A percentile compares a stretch with the other conserved stretches of the same genome.
phyloP scores from a whole-genome alignment of 495 filamentous ascomycete species.

The Xylaria longipes region DNA sequence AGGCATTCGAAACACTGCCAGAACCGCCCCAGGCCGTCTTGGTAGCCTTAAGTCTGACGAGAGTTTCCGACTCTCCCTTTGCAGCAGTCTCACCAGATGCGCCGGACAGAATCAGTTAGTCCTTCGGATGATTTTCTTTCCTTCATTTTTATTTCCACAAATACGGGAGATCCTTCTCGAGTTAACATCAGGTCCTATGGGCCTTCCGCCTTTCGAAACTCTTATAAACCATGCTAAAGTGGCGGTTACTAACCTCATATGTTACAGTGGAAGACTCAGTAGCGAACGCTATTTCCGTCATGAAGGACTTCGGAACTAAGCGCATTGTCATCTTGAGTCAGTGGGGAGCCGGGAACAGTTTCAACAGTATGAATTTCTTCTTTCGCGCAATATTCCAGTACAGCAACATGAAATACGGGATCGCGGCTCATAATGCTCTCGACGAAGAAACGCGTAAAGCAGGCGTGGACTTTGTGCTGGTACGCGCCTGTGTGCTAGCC shows the following conservation, averaged over 20 bases:
- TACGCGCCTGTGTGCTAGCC: constrained; percentile 24
- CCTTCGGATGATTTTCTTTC: neutral
- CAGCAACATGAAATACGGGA: constrained; percentile 26
- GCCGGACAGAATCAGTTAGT: constrained; percentile 29
- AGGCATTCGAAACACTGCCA: constrained; percentile 40
- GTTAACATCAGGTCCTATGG: neutral
- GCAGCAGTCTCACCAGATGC: constrained; percentile 37
- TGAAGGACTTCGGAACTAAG: constrained; percentile 43
- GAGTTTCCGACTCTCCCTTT: constrained; percentile 28
- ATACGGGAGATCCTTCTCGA: neutral
- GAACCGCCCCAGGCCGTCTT: constrained; percentile 38
- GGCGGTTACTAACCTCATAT: neutral
- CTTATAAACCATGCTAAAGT: constrained; percentile 15
- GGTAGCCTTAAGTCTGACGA: constrained; percentile 42
- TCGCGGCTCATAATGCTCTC: constrained; percentile 23
- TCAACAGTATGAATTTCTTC: constrained; percentile 21
- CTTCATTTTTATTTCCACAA: neutral
- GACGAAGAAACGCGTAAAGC: constrained; percentile 25
- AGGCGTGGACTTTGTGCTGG: constrained; percentile 25
- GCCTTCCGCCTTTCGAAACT: neutral
- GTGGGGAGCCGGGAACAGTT: constrained; percentile 43
- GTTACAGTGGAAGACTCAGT: constrained; percentile 38
- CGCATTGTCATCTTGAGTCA: constrained; percentile 49
- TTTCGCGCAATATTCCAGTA: constrained; percentile 20
- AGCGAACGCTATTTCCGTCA: constrained; percentile 43